Percentiles rank a stretch among this genome's conserved stretches.
Evolutionary conservation across 208 protist genomes (phyloP).

Genomic region (Leishmania amazonensis): DNA sequence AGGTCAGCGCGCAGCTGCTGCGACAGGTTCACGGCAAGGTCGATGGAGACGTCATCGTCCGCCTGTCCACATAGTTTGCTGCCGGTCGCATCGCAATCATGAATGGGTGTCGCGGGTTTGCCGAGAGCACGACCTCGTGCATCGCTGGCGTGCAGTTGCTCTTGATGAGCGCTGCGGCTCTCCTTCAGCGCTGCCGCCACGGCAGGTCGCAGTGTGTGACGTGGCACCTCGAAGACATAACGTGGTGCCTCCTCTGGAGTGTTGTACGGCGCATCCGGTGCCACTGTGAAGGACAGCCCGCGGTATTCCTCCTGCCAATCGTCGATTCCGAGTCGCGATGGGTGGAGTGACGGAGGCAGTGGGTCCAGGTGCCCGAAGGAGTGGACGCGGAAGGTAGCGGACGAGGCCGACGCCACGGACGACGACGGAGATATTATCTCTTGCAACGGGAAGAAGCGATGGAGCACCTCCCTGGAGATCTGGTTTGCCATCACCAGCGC

Average conservation of each 20-base stretch:
- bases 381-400: constrained; percentile 53
- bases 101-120: neutral
- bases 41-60: constrained; percentile 33
- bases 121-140: neutral
- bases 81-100: neutral
- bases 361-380: constrained; percentile 76
- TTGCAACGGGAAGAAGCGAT: constrained; percentile 63
- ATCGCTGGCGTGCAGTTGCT: neutral
- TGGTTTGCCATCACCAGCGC: constrained; percentile 33
- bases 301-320: neutral
- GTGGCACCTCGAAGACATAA: constrained; percentile 70
- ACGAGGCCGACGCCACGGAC: constrained; percentile 9
- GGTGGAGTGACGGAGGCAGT: constrained; percentile 38
- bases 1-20: constrained; percentile 56
- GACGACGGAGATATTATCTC: constrained; percentile 39
- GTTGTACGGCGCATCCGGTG: constrained; percentile 29
- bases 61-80: neutral
- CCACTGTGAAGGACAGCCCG: constrained; percentile 19
- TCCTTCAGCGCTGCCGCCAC: constrained; percentile 48
- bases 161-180: constrained; percentile 15
- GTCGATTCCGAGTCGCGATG: constrained; percentile 19
- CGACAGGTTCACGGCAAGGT: constrained; percentile 53
- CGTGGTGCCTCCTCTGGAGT: constrained; percentile 31
- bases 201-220: constrained; percentile 44
- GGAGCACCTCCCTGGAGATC: constrained; percentile 28